Evolutionary conservation across 2,329 filamentous ascomycete species (phyloP), one percentile per base, ranked within the genome.

Genomic region (Penicillium griseofulvum): DNA sequence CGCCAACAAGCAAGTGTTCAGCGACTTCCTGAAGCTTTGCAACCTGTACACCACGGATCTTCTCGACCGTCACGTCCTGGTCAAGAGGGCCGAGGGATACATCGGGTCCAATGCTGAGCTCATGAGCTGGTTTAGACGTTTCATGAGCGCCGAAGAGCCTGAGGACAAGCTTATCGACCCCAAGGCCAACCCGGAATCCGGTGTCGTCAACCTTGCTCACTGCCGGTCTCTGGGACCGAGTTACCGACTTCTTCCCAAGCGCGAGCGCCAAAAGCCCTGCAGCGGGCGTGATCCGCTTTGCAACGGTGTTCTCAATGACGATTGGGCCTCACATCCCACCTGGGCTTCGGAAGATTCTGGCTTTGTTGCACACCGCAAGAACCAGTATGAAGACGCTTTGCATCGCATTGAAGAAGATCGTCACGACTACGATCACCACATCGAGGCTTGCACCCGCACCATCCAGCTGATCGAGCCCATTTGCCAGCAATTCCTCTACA

Each of bases 261-360:
- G 91, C 53, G 94, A 97, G 72, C 88, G 91, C 11, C 86, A 94
- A 56, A 95, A 96, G 77, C 85, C 88, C 0, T 99, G 94, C 77
- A 94, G 90, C 68, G 94, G 94, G 11, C 89, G 94, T 43, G 94
- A 99, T 69, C 91, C 96, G 72, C 87, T 99, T 64, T 99, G 94
- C 76, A 88, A 90, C 63, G 87, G 88, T 24, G 93, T 99, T 0
- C 80, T 99, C 52, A 99, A 99, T 63, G 94, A 99, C 65, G 90
- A 97, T 64, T 99, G 94, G 94, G 94, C 94, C 2, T 97, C 93
- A 26, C 94, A 99, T 75, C 94, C 94, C 4, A 99, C 94, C 0
- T 99, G 94, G 94, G 94, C 93, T 1, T 97, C 93, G 1, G 94
- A 99, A 74, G 94, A 99, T 70, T 96, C 90, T 42, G 94, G 94